phyloP scores from a whole-genome alignment of 306 rosid species.

The Vigna mungo region DNA sequence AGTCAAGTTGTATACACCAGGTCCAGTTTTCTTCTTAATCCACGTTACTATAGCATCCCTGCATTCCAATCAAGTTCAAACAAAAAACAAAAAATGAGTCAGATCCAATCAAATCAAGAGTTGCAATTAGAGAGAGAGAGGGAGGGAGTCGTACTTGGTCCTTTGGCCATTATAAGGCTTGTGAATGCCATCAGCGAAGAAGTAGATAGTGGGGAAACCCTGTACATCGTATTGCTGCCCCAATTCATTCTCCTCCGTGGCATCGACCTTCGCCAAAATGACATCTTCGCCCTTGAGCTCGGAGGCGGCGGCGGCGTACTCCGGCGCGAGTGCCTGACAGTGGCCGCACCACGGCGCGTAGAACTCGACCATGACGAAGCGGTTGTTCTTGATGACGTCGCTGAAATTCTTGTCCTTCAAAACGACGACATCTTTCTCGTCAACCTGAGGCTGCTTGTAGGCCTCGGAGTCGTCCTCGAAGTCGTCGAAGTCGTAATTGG shows the following conservation, averaged over 20 bases:
- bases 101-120: constrained; percentile 22
- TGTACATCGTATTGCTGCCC: constrained; percentile 80
- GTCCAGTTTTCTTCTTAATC: constrained; percentile 97
- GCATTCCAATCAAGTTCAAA: constrained; percentile 6
- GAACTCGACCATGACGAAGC: constrained; percentile 89
- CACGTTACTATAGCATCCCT: constrained; percentile 89
- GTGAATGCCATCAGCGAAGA: constrained; percentile 82
- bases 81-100: not conserved
- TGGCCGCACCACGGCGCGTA: constrained; percentile 99
- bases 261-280: constrained; percentile 84
- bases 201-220: constrained; percentile 83
- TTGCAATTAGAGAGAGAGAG: not conserved
- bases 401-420: constrained; percentile 84
- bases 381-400: constrained; percentile 62
- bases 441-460: constrained; percentile 65
- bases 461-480: constrained; percentile 63
- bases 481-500: constrained; percentile 62
- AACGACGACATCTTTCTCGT: constrained; percentile 90
- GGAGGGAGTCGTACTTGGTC: constrained; percentile 62
- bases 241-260: constrained; percentile 84
- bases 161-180: constrained; percentile 82
- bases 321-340: constrained; percentile 95
- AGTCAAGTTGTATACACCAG: constrained; percentile 83
- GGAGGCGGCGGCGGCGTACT: constrained; percentile 89
- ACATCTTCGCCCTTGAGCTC: constrained; percentile 78